phyloP scores from a whole-genome alignment of 805 yeast genomes.

The Sugiyamaella americana region DNA sequence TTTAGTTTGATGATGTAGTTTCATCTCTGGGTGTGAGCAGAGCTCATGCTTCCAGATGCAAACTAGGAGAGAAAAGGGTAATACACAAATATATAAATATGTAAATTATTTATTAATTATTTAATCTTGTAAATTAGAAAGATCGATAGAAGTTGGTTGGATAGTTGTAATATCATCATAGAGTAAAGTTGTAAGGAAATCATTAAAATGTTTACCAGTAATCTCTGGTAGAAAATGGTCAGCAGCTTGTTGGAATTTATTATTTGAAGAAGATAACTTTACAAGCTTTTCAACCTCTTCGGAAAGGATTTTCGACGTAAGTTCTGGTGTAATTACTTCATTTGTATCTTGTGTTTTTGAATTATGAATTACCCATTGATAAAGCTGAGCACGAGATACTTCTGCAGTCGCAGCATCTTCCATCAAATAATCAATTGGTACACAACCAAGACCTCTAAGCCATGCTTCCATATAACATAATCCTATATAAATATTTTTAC shows the following conservation, averaged over 20 bases:
- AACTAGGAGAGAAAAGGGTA: no score
- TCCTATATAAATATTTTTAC: slow-evolving; percentile 55
- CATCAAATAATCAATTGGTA: slow-evolving; percentile 66
- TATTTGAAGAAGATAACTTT: slow-evolving; percentile 37
- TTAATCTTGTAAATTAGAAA: no score
- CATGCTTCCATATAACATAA: slow-evolving; percentile 65
- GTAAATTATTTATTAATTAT: no score
- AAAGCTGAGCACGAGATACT: slow-evolving; percentile 60
- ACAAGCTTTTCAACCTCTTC: slow-evolving; percentile 50
- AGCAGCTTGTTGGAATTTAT: slow-evolving; percentile 49
- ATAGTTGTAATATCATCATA: slow-evolving; percentile 44
- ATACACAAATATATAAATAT: no score
- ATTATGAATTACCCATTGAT: slow-evolving; percentile 67
- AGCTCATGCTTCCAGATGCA: no score
- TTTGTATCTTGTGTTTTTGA: slow-evolving; percentile 46
- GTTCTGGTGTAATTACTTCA: slow-evolving; percentile 42
- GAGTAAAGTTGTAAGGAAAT: slow-evolving; percentile 57
- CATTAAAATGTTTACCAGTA: slow-evolving; percentile 51
- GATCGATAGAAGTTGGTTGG: background rate
- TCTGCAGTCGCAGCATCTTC: slow-evolving; percentile 75
- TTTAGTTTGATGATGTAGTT: no score
- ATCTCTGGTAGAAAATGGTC: slow-evolving; percentile 53
- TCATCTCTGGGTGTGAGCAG: no score
- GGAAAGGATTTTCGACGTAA: slow-evolving; percentile 42
- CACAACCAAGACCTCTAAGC: slow-evolving; percentile 64